Conservation (phyloP, 1,139 yeast genomes). For the Hyphopichia wangnamkhiaoensis region DNA sequence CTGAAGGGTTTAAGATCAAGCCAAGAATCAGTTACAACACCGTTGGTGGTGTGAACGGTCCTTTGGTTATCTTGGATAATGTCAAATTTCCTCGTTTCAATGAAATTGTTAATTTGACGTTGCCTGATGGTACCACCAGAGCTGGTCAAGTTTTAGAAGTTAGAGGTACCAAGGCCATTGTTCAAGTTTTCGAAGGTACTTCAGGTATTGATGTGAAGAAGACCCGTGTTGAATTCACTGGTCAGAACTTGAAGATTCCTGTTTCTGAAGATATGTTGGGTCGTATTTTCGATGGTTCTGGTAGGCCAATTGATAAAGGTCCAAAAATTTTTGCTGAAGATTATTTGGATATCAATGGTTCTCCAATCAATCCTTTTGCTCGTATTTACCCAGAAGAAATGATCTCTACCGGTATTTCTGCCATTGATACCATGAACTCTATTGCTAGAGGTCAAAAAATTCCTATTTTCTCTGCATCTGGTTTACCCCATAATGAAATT, state of each 20-base stretch:
- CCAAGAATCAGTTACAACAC: constrained; percentile 94
- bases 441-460: constrained; percentile 99
- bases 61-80: constrained; percentile 91
- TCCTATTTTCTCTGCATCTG: constrained; percentile 98
- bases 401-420: constrained; percentile 98
- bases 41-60: constrained; percentile 98
- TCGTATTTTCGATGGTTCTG: constrained; percentile 98
- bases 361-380: constrained; percentile 96
- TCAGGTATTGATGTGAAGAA: constrained; percentile 97
- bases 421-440: constrained; percentile 98
- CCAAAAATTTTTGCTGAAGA: constrained; percentile 99
- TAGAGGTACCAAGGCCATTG: constrained; percentile 94
- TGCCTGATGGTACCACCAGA: constrained; percentile 91
- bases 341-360: constrained; percentile 95
- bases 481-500: constrained; percentile 98
- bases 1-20: constrained; percentile 84
- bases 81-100: constrained; percentile 96
- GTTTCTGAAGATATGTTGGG: constrained; percentile 98
- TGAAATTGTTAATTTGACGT: constrained; percentile 93
- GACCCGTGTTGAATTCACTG: constrained; percentile 96
- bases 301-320: constrained; percentile 97
- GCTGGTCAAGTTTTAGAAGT: constrained; percentile 99
- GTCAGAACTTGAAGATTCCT: constrained; percentile 87
- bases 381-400: constrained; percentile 99
- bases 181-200: constrained; percentile 98